phyloP scores from a whole-genome alignment of 441 rosid genomes.

The Pelargonium myrrhifolium region DNA sequence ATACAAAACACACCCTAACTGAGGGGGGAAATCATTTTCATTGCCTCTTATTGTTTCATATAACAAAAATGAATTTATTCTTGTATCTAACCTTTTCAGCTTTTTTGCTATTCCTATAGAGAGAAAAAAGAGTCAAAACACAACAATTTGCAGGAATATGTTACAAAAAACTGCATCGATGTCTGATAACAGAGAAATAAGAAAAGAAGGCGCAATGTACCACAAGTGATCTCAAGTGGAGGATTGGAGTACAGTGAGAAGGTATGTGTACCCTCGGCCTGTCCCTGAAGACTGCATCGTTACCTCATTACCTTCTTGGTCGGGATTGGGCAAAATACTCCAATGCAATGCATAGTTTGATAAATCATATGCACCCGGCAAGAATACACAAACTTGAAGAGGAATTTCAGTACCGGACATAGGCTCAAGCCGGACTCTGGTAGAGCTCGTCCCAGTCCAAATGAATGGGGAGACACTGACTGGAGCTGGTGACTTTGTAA shows the following conservation, averaged over 20 bases:
- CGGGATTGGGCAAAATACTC: conserved; percentile 33
- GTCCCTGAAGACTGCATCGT: conserved; percentile 41
- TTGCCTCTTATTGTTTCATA: conserved; percentile 1
- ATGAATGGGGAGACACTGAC: conserved; percentile 62
- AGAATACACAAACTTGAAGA: conserved; percentile 64
- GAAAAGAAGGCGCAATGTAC: not conserved
- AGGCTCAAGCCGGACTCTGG: conserved; percentile 50
- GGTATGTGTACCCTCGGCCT: conserved; percentile 65
- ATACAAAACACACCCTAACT: too few relatives aligned
- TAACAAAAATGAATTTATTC: not conserved
- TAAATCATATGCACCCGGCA: conserved; percentile 69
- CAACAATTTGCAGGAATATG: conserved; percentile 27
- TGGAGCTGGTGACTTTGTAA: conserved; percentile 27
- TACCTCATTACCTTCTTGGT: conserved; percentile 27
- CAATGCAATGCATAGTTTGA: conserved; percentile 68
- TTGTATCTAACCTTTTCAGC: not conserved
- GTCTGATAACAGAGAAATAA: not conserved
- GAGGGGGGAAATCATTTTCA: not conserved
- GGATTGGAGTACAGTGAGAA: conserved; percentile 61
- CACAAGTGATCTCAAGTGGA: conserved; percentile 28
- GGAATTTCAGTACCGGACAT: conserved; percentile 48
- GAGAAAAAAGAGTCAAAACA: conserved; percentile 18
- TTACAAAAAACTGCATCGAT: conserved; percentile 25
- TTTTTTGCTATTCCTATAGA: not conserved
- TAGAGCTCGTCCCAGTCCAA: conserved; percentile 79